phyloP scores from a whole-genome alignment of 2,329 filamentous ascomycete species.

The Cordyceps cicadae region DNA sequence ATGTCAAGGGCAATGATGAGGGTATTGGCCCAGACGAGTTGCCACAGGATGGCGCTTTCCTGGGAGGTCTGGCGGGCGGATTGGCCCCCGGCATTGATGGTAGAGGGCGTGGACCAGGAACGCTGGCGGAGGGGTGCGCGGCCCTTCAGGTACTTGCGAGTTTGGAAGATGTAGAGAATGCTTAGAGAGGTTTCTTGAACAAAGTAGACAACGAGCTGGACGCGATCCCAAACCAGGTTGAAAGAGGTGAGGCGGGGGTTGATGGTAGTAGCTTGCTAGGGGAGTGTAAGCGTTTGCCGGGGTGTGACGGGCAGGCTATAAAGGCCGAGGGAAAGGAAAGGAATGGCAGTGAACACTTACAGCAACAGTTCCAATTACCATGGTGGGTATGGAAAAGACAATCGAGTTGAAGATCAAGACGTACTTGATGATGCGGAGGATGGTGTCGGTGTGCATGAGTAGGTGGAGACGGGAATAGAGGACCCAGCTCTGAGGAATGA shows the following conservation, averaged over 20 bases:
- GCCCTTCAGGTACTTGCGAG: constrained; percentile 13
- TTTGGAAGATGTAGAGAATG: constrained; percentile 36
- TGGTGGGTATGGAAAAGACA: constrained; percentile 45
- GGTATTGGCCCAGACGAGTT: constrained; percentile 38
- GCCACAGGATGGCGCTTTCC: constrained; percentile 19
- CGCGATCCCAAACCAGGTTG: constrained; percentile 38
- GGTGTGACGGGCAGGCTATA: neutral
- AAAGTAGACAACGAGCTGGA: constrained; percentile 46
- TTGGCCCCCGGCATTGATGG: constrained; percentile 30
- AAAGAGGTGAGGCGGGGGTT: constrained; percentile 17
- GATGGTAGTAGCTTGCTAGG: constrained; percentile 21
- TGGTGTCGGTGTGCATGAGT: constrained; percentile 39
- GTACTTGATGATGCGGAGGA: constrained; percentile 39
- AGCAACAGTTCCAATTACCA: constrained; percentile 43
- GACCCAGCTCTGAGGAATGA: constrained; percentile 50
- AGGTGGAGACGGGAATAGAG: constrained; percentile 54
- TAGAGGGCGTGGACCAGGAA: constrained; percentile 34
- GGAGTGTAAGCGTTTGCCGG: constrained; percentile 4
- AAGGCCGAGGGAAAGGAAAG: neutral
- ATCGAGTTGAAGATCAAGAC: constrained; percentile 49
- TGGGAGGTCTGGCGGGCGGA: constrained; percentile 15
- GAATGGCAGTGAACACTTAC: constrained; percentile 23
- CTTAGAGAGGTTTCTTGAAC: constrained; percentile 44
- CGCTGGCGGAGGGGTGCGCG: constrained; percentile 11
- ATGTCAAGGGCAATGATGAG: constrained; percentile 39